Base-by-base conservation (phyloP, 331 rosid genomes). In the Arachis monticola region DNA sequence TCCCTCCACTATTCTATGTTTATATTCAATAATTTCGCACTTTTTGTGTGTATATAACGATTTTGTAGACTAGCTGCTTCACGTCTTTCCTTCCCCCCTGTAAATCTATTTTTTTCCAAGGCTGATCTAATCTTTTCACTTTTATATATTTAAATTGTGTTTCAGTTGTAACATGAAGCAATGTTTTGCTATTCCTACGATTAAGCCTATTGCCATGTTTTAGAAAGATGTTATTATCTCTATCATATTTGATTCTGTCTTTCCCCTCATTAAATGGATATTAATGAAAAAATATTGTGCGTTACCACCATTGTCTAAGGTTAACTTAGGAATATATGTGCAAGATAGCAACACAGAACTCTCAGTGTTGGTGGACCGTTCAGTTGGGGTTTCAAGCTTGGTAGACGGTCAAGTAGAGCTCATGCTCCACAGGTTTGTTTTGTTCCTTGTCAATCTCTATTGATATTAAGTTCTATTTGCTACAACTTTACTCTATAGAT, bases 321-420 rank as follows among this genome's bases (percentile, higher is more conserved):
- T 89, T 74, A 92, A 89, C 85, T 90, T 92, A 72, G 97, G 96
- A 82, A 82, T 92, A 55, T 92, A 86, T 60, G 41, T 85, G 74
- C 97, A 92, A 86, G 96, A 89, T 71, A 80, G 70, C 74, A 72
- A 69, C 64, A 80, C 69, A 51, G 97, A 89, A 72, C 79, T 92
- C 68, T 89, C 97, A 1, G 86, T 88, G 53, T 77, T 92, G 88
- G 93, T 85, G 69, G 97, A 92, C 81, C 93, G 96, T 62, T 88
- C 97, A 5, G 78, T 92, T 53, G 96, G 96, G 45, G 97, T 88
- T 76, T 77, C 96, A 57, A 92, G 93, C 85, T 89, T 89, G 82
- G 83, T 73, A 53, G 93, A 92, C 82, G 97, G 96, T 50, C 97
- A 89, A 83, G 51, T 92, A 50, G 97, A 92, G 89, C 79, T 92